Conservation (phyloP, 2,329 filamentous ascomycete species). For the Aspergillus udagawae region DNA sequence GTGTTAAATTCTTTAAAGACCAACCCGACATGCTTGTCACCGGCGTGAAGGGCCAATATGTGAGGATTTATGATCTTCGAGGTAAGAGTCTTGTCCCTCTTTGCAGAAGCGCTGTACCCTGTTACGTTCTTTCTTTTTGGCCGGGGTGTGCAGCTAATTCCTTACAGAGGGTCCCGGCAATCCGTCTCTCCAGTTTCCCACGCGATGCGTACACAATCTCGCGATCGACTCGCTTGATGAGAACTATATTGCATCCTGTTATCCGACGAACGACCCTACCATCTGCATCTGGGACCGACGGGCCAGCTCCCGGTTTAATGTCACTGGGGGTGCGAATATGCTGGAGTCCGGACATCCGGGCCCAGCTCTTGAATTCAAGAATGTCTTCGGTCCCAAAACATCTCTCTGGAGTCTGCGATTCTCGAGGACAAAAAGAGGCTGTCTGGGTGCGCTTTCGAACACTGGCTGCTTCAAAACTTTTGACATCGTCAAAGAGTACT, state of each 20-base stretch:
- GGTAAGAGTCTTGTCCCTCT: constrained; percentile 36
- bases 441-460: constrained; percentile 56
- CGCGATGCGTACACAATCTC: constrained; percentile 60
- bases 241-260: constrained; percentile 61
- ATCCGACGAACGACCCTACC: constrained; percentile 51
- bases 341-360: constrained; percentile 37
- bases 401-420: constrained; percentile 62
- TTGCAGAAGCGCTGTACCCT: background rate
- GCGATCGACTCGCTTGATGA: constrained; percentile 62
- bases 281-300: constrained; percentile 63
- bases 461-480: constrained; percentile 56
- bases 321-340: constrained; percentile 28
- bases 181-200: constrained; percentile 48
- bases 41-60: constrained; percentile 57
- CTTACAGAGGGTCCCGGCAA: constrained; percentile 33
- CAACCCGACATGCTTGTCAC: constrained; percentile 60
- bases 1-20: constrained; percentile 59
- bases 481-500: constrained; percentile 51
- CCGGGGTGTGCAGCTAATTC: constrained; percentile 2
- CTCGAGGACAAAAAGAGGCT: constrained; percentile 55
- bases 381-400: constrained; percentile 49
- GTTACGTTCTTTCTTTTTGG: background rate
- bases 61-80: constrained; percentile 61
- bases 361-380: constrained; percentile 55
- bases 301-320: constrained; percentile 37